A percentile compares a stretch with the other conserved stretches of the same genome.
These are phyloP conservation scores for Blastobotrys ciferrii DNA, from an alignment of 1,139 yeast species.

Conservation along the genomic window DNA sequence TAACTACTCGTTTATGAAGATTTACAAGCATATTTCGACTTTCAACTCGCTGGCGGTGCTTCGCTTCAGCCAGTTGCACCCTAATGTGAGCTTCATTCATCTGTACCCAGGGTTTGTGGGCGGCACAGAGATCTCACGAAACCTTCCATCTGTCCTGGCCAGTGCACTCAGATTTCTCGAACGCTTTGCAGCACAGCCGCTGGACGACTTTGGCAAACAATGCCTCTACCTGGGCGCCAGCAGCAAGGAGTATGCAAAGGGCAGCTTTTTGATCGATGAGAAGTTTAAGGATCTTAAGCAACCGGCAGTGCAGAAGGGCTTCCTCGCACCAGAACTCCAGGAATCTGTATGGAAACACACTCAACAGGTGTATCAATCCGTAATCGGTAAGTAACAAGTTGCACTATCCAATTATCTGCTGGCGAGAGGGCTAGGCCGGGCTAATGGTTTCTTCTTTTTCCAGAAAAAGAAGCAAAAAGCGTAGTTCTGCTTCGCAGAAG, in stretches of 20 bases:
- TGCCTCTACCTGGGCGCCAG: slow-evolving; percentile 23
- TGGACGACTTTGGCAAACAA: slow-evolving; percentile 25
- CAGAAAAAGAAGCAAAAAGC: not conserved
- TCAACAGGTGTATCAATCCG: not conserved
- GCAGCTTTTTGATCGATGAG: slow-evolving; percentile 21
- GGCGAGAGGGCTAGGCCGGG: too few relatives aligned
- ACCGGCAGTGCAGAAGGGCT: slow-evolving; percentile 19
- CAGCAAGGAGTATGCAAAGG: not conserved
- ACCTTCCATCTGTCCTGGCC: slow-evolving; percentile 28
- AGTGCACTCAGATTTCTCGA: slow-evolving; percentile 6
- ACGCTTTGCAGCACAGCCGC: slow-evolving; percentile 16
- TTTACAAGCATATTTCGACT: slow-evolving; percentile 21
- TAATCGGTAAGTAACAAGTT: not conserved
- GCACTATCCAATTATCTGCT: too few relatives aligned
- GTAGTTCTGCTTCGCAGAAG: too few relatives aligned
- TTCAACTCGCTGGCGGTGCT: slow-evolving; percentile 27
- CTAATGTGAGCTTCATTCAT: slow-evolving; percentile 30
- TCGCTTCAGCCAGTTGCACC: slow-evolving; percentile 28
- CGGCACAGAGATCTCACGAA: slow-evolving; percentile 23
- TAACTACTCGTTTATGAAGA: slow-evolving; percentile 14
- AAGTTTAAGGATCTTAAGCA: slow-evolving; percentile 18
- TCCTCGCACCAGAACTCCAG: slow-evolving; percentile 22
- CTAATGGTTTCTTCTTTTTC: too few relatives aligned
- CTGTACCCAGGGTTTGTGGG: slow-evolving; percentile 31
- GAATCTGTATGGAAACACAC: slow-evolving; percentile 31